phyloP scores from a whole-genome alignment of 176 grass and related monocot species.

The Rhynchospora breviuscula region DNA sequence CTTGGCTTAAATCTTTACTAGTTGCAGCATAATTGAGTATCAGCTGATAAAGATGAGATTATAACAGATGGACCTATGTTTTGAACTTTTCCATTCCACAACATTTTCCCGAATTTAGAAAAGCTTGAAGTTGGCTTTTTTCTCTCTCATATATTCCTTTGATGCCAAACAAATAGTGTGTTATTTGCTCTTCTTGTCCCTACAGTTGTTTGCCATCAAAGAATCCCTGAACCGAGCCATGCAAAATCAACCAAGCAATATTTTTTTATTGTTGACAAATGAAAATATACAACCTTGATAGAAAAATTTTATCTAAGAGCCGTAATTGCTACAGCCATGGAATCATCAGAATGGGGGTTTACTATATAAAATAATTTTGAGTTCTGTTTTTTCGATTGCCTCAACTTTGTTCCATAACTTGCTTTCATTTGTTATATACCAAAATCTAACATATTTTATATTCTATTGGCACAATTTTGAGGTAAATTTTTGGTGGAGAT shows the following conservation, averaged over 20 bases:
- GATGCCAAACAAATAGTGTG: not conserved
- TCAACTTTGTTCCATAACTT: not conserved
- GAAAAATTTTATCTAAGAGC: not conserved
- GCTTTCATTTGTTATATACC: not conserved
- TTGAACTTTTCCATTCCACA: not conserved
- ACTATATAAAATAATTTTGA: not conserved
- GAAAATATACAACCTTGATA: not conserved
- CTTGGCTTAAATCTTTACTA: not conserved
- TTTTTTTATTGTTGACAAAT: constrained; percentile 2
- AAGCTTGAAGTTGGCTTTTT: not conserved
- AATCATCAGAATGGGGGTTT: not conserved
- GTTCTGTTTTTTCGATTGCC: not conserved
- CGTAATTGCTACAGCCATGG: not conserved
- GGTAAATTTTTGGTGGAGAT: not conserved
- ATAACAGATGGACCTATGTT: not conserved
- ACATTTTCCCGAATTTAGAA: not conserved
- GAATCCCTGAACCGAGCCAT: not conserved
- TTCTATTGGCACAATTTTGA: not conserved
- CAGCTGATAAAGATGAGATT: not conserved
- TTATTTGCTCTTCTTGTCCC: not conserved
- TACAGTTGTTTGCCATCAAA: not conserved
- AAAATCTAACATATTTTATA: not conserved
- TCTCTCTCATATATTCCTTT: not conserved
- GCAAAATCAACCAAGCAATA: not conserved
- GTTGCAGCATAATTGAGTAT: not conserved